phyloP scores from a whole-genome alignment of 257 asterid genomes.

The Solanum raphanifolium region DNA sequence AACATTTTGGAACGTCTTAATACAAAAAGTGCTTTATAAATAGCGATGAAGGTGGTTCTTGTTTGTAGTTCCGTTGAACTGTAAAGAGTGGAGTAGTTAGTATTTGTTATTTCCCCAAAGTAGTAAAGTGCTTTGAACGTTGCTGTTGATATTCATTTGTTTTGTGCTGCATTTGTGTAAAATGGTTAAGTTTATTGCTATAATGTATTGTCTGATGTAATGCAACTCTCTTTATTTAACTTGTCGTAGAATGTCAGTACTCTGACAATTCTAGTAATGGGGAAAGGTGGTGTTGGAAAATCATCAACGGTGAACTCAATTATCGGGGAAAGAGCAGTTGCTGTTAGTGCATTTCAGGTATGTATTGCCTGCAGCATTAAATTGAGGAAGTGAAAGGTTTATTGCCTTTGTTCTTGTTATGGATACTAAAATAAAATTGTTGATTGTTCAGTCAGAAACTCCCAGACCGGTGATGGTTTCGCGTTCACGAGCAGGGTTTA shows the following conservation, averaged over 20 bases:
- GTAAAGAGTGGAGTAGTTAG: background rate
- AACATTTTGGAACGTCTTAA: background rate
- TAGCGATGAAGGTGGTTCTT: background rate
- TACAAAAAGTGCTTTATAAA: background rate
- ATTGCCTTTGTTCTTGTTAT: background rate
- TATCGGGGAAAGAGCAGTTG: slow-evolving; percentile 79
- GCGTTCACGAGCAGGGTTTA: slow-evolving; percentile 77
- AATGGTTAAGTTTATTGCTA: background rate
- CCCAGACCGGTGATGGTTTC: slow-evolving; percentile 96
- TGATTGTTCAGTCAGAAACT: slow-evolving; percentile 63
- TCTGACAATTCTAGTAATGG: slow-evolving; percentile 86
- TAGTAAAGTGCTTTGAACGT: background rate
- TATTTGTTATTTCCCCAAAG: background rate
- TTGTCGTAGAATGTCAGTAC: slow-evolving; percentile 56
- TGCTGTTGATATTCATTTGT: background rate
- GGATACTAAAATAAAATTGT: background rate
- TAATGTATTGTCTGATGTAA: background rate
- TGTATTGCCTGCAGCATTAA: background rate
- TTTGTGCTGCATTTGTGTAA: background rate
- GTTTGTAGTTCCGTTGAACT: background rate
- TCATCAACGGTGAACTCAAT: slow-evolving; percentile 89
- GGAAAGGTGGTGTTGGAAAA: slow-evolving; percentile 98
- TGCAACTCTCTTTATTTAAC: background rate
- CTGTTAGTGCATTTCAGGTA: slow-evolving; percentile 98
- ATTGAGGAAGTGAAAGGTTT: background rate